Conservation (phyloP, 2,329 filamentous ascomycete genomes). For the Stachybotrys elegans region DNA sequence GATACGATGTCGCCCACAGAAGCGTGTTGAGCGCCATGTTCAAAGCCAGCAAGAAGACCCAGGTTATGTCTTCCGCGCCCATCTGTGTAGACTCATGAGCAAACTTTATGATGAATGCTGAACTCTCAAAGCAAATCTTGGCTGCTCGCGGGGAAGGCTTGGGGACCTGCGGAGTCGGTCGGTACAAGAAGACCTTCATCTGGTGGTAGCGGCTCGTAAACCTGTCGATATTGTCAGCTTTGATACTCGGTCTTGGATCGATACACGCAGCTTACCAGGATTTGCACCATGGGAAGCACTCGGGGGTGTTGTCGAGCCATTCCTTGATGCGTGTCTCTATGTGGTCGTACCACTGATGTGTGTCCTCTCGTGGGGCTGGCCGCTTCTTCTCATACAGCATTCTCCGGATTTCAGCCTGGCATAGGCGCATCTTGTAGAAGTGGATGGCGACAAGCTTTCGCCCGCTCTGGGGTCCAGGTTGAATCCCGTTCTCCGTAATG, state of each 20-base stretch:
- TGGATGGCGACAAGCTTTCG: conserved; percentile 89
- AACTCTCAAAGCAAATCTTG: conserved; percentile 75
- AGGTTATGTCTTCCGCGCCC: conserved; percentile 77
- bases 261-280: conserved; percentile 70
- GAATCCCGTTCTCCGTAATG: conserved; percentile 73
- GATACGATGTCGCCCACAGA: conserved; percentile 86
- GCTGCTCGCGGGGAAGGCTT: conserved; percentile 78
- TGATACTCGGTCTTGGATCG: too few species aligned
- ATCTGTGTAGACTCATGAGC: conserved; percentile 75
- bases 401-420: conserved; percentile 83
- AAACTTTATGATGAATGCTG: conserved; percentile 75
- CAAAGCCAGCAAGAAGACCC: conserved; percentile 84
- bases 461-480: conserved; percentile 65
- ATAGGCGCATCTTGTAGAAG: conserved; percentile 83
- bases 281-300: conserved; percentile 66
- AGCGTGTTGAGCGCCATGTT: conserved; percentile 92
- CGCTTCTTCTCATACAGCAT: conserved; percentile 82
- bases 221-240: conserved; percentile 33
- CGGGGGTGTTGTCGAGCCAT: conserved; percentile 75
- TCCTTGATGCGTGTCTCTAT: conserved; percentile 75
- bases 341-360: conserved; percentile 78
- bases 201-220: conserved; percentile 71
- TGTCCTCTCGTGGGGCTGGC: conserved; percentile 68
- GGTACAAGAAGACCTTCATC: conserved; percentile 81
- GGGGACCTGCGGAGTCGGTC: conserved; percentile 88